Evolutionary conservation across 495 filamentous ascomycete species (phyloP).

Genomic region (Penicillium waksmanii): DNA sequence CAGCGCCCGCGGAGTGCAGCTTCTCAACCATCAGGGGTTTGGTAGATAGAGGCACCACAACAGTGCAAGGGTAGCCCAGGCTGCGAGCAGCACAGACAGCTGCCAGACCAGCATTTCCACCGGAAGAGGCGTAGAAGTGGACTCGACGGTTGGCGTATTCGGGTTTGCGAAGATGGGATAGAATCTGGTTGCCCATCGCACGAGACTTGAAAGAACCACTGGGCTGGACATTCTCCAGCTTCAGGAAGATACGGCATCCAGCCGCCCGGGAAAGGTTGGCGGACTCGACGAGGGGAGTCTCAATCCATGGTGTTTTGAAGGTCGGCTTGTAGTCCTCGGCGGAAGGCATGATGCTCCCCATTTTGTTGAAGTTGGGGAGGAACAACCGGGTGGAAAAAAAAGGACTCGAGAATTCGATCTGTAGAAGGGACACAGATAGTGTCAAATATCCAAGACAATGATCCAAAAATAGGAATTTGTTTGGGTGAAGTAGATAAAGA

Average conservation of each 20-base stretch:
- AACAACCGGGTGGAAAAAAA: constrained; percentile 5
- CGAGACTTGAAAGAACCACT: constrained; percentile 94
- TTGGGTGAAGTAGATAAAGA: constrained; percentile 8
- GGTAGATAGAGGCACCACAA: constrained; percentile 76
- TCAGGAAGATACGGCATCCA: constrained; percentile 83
- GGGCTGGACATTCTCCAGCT: constrained; percentile 92
- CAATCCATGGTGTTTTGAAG: constrained; percentile 63
- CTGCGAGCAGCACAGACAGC: constrained; percentile 76
- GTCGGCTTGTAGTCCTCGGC: constrained; percentile 37
- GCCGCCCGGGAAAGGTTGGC: constrained; percentile 68
- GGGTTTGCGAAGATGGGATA: constrained; percentile 54
- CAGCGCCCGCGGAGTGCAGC: constrained; percentile 68
- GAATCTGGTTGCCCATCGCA: constrained; percentile 82
- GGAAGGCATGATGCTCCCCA: constrained; percentile 39
- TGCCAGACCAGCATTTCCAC: constrained; percentile 91
- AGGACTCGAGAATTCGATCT: constrained; percentile 1
- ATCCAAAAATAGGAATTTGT: constrained; percentile 19
- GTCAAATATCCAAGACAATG: constrained; percentile 16
- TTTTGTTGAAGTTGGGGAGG: constrained; percentile 23
- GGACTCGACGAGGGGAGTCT: constrained; percentile 74
- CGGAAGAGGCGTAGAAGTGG: constrained; percentile 88
- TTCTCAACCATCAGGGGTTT: constrained; percentile 73
- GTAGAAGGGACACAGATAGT: neutral
- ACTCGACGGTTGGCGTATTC: constrained; percentile 42
- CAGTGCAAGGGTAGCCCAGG: constrained; percentile 74